Evolutionary conservation across 177 flowering plant genomes (phyloP), one percentile per base, ranked within the genome.

Genomic region (Vitis hybrid): DNA sequence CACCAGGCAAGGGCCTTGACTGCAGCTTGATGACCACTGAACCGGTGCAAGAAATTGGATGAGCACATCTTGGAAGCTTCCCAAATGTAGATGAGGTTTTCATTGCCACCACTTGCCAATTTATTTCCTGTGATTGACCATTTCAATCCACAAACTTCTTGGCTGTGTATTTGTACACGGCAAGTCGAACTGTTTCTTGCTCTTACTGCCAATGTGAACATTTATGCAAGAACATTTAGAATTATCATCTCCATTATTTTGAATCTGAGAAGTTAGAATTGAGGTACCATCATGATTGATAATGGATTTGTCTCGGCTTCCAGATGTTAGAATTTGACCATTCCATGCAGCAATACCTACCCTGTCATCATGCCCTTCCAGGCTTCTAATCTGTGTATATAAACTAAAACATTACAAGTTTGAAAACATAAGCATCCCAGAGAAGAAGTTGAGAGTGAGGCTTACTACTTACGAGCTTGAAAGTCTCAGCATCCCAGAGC

Each of bases 1-100:
- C 90, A 84, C 92, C 92, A 87, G 7, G 89, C 89, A n/a, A 87
- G 84, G 55, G 90, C 88, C 81, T 85, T 86, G 17, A 88, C 86
- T 18, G 90, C 87, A 20, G 85, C 89, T 8, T 51, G 13, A 74
- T 87, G 92, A 11, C 71, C 82, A 1, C 56, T 65, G 5, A 87
- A 63, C 33, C 71, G 57, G 61, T 80, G 72, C 74, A 87, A 54
- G 69, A 67, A 76, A 50, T 65, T 62, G 17, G 73, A 74, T 53
- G 87, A 81, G 57, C 68, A 73, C 85, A 81, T 79, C 49, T 68
- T 82, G 20, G 77, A 73, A 44, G 85, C 82, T 17, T 86, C 86
- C 90, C 88, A 88, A 72, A 88, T 77, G 78, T 79, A 75, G 51
- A 85, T 28, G n/a, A 71, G 51, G 38, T 81, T 87, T 67, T 87